Base-by-base conservation (phyloP, 2,329 filamentous ascomycete species). In the Beauveria caledonica region DNA sequence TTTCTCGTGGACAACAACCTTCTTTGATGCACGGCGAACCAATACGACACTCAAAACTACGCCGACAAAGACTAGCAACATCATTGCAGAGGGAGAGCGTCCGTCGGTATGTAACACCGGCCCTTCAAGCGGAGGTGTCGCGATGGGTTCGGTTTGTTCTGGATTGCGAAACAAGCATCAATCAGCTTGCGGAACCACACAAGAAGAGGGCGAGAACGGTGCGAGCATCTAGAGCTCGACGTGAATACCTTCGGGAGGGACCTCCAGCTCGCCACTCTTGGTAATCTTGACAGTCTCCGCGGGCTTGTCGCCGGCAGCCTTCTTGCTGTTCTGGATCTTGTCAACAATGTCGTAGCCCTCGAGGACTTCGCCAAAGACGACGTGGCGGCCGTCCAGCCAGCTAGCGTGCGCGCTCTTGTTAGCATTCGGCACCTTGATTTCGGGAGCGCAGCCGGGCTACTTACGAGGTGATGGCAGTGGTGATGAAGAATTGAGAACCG, bases 171-270 rank as follows among this genome's bases (percentile, higher is more conserved):
- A 62, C 57, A 60, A 45, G 63, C 60, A 72, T 64, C 64, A 63
- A 73, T 74, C 73, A 74, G 73, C 69, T 68, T 64, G 68, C 63
- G 66, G 66, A 68, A 68, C 33, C 10, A 69, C 62, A 65, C 65
- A 66, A 63, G 59, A 60, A 21, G 51, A 63, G 53, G 59, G 44
- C 49, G 33, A 51, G 36, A 21, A 29, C 21, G 29, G 50, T 21
- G 33, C 65, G 63, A 64, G 66, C 72, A 77, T 79, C 83, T 88
- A 94, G 77, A 94, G 88, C 79, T 94, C 90, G 78, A 87, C 84
- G 78, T 92, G 88, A 80, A 91, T 93, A 94, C 90, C 90, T 94
- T 94, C 90, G 80, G 85, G 80, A 73, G 89, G 88, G 66, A 92
- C 87, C 74, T 87, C 83, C 68, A 94, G 79, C 81, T 93, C 89